Evolutionary conservation across 2,329 filamentous ascomycete genomes (phyloP), one percentile per base, ranked within the genome.

Genomic region (Fonsecaea monophora): DNA sequence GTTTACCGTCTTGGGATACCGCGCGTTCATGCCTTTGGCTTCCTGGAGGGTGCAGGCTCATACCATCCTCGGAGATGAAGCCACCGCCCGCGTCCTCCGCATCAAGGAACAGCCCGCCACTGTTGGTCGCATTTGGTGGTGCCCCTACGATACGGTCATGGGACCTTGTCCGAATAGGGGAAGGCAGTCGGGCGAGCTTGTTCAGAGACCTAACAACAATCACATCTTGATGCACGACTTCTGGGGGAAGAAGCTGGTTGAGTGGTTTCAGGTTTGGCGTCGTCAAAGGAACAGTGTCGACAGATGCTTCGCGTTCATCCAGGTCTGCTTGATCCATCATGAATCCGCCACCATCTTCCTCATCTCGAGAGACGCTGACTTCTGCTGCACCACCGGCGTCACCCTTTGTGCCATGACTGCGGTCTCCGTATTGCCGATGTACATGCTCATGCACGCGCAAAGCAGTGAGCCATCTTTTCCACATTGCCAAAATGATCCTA

Each of bases 391-490:
- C 78, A 21, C 74, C 75, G 12, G 53, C 35, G 5, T 70, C 69
- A 2, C 70, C 54, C 15, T 30, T 62, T 53, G 55, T 68, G 13
- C 25, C 25, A 25, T 25, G 25, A 25, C 25, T 3, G 25, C 25
- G 25, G 59, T 74, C 69, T 7, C 75, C 78, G 73, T 87, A 86
- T 34, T 79, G 85, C 77, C 60, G 59, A 9, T 89, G 90, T 40
- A 96, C 88, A 66, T 90, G 84, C 76, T 94, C 87, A 35, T 88
- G 84, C 50, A 97, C 92, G 53, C 86, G 83, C 67, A 94, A 75
- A 5, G 86, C 89, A 25, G 85, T 77, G 62, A 88, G 78, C 48
- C 88, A 85, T 48, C 87, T 85, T 69, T 85, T 85, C 84, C 88
- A 90, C 53, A 86, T 69, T 10, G 79, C 79, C 60, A 90, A 76